Conservation (phyloP, 1,284 basidiomycete genomes). For the Moesziomyces sp. region DNA sequence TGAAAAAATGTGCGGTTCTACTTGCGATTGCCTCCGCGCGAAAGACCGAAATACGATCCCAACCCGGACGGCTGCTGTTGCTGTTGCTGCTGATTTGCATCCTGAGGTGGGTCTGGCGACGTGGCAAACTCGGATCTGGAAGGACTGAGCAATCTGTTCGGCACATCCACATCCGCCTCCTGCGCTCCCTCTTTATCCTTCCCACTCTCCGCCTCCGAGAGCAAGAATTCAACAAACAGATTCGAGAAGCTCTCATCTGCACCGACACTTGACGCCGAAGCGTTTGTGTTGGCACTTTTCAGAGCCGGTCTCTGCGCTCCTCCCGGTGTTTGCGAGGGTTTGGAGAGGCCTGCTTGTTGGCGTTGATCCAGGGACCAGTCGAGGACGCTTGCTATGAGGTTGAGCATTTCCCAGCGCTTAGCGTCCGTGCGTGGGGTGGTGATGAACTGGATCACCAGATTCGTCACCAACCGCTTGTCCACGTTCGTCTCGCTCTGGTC, state of each 20-base stretch:
- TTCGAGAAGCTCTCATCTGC: conserved; percentile 62
- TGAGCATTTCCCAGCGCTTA: conserved; percentile 96
- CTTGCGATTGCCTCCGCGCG: conserved; percentile 11
- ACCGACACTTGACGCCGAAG: conserved; percentile 3
- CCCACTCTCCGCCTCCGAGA: conserved; percentile 60
- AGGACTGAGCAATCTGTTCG: conserved; percentile 11
- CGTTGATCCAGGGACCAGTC: conserved; percentile 90
- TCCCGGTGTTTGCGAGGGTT: not conserved
- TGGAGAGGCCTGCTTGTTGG: conserved; percentile 86
- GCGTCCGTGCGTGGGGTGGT: conserved; percentile 87
- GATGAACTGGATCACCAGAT: conserved; percentile 91
- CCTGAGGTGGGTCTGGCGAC: not conserved
- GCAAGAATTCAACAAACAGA: conserved; percentile 65
- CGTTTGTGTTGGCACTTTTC: not conserved
- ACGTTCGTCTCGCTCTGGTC: conserved; percentile 88
- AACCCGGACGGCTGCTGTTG: not conserved
- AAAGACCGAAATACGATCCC: conserved; percentile 30
- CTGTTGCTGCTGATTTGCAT: not conserved
- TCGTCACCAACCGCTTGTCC: conserved; percentile 89
- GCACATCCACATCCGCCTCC: not conserved
- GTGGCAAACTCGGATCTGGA: not conserved
- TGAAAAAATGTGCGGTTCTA: not conserved
- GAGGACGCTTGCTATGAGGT: conserved; percentile 85
- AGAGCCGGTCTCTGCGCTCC: not conserved
- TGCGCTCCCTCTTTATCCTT: not conserved